These are phyloP conservation scores for Apiospora marii DNA, from an alignment of 2,329 filamentous ascomycete species.

Conservation along the genomic window DNA sequence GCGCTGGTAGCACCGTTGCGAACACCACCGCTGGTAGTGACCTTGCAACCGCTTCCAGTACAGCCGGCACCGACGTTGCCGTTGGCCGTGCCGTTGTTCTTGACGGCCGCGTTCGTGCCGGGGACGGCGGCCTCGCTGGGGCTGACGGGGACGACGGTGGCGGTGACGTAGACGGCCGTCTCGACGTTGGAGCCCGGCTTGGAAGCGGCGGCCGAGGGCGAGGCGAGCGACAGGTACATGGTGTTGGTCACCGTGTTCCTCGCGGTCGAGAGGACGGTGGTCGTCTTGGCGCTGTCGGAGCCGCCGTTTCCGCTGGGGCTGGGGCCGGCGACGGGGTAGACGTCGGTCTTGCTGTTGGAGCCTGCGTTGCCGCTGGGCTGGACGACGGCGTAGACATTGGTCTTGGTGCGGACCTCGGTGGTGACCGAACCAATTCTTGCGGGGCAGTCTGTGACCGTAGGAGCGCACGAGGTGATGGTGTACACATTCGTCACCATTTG, in stretches of 20 bases:
- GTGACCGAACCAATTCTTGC: constrained; percentile 46
- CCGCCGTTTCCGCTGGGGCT: background rate
- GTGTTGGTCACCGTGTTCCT: background rate
- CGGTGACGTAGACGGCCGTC: constrained; percentile 15
- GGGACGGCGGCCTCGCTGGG: background rate
- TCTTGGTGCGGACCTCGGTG: constrained; percentile 51
- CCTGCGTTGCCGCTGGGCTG: constrained; percentile 68
- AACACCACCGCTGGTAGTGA: background rate
- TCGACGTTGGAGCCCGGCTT: background rate
- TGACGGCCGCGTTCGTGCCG: no score
- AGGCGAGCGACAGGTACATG: background rate
- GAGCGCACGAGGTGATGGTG: constrained; percentile 44
- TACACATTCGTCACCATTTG: background rate
- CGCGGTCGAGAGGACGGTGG: constrained; percentile 1
- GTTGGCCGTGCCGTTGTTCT: background rate
- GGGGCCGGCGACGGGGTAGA: background rate
- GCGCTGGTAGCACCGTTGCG: constrained; percentile 1
- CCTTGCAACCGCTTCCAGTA: background rate
- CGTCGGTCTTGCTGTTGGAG: constrained; percentile 49
- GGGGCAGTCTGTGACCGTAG: constrained; percentile 48
- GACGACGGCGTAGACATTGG: constrained; percentile 59
- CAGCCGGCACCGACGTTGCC: constrained; percentile 10
- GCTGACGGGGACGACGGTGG: constrained; percentile 14
- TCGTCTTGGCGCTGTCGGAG: constrained; percentile 4
- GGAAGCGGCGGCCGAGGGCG: background rate